Conservation (phyloP, 192 early-diverging fungal genomes). For the Thamnidium elegans region DNA sequence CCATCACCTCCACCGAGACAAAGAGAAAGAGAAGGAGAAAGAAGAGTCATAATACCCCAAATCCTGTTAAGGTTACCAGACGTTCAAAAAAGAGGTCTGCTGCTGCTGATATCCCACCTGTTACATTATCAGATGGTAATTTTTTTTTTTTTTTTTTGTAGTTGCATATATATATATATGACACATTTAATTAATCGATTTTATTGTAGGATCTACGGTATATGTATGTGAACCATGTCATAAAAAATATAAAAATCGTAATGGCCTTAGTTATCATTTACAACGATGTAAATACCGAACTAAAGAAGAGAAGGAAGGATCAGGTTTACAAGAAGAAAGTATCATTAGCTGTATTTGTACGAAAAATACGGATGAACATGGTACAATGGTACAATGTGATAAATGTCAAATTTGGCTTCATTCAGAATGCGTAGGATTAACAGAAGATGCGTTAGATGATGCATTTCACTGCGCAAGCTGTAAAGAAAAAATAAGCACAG, state of each 20-base stretch:
- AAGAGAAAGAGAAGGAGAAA: not conserved
- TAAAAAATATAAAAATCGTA: constrained; percentile 62
- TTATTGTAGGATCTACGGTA: constrained; percentile 4
- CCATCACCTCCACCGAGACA: not conserved
- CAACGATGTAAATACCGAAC: constrained; percentile 22
- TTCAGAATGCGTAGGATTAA: constrained; percentile 60
- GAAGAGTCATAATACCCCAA: not conserved
- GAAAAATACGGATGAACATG: constrained; percentile 40
- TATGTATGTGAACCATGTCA: constrained; percentile 58
- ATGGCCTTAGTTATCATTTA: constrained; percentile 54
- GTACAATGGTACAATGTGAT: constrained; percentile 71
- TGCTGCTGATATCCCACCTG: not conserved
- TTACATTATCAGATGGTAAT: constrained; percentile 13
- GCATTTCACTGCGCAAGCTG: constrained; percentile 63
- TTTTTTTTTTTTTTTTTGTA: not conserved
- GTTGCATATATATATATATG: too few relatives aligned
- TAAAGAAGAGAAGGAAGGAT: not conserved
- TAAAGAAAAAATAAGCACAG: not conserved
- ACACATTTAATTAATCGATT: not conserved
- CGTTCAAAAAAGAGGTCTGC: not conserved
- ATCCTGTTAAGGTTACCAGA: not conserved
- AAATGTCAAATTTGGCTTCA: constrained; percentile 67
- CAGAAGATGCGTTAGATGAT: constrained; percentile 50
- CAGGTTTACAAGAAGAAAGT: constrained; percentile 20
- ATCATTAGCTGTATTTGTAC: constrained; percentile 45